Base-by-base conservation (phyloP, 257 asterid species). In the Thymus mandschuricus region DNA sequence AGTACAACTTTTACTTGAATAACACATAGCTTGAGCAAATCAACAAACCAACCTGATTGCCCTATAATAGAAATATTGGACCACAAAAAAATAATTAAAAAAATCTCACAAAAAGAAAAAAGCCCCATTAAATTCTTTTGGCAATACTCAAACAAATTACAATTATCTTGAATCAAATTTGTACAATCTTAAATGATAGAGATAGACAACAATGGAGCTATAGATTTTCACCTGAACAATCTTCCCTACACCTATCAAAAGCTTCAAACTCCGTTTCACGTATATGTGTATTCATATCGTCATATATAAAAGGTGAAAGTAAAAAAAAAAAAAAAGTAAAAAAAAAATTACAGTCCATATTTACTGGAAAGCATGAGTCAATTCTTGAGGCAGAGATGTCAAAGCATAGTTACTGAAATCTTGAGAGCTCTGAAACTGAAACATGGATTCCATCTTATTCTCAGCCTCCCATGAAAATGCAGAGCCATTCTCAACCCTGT, bases 381-480 rank as follows among this genome's bases (percentile, higher is more conserved):
- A 45, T 71, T 84, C 86, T 75, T 80, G 84, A 61, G 86, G 73
- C 15, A 86, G 70, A 8, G 85, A 80, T 59, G 86, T 69, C 76
- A 81, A 60, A 13, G 82, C 78, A 67, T 76, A 85, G 77, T 83
- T 76, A 75, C 82, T 56, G 75, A 80, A 82, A 79, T 76, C 85
- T 54, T 68, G 85, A 52, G 82, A 80, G 64, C 75, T 80, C 69
- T 76, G 58, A 40, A 73, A 76, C 51, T 81, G 70, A 69, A 82
- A 78, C 15, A 57, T 9, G 34, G 88, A 69, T 15, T 74, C 89
- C 58, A 80, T 63, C 69, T 86, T 89, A 49, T 74, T 75, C 2
- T 80, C 89, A 44, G 13, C 70, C 48, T 79, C 84, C 92, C 91
- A 86, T 43, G 83, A 75, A 8, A 78, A 76, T 3, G 76, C 54